A percentile compares a stretch with the other conserved stretches of the same genome.
These are phyloP conservation scores for Fusarium verticillioides DNA, from an alignment of 2,329 filamentous ascomycete species.

Conservation along the genomic window DNA sequence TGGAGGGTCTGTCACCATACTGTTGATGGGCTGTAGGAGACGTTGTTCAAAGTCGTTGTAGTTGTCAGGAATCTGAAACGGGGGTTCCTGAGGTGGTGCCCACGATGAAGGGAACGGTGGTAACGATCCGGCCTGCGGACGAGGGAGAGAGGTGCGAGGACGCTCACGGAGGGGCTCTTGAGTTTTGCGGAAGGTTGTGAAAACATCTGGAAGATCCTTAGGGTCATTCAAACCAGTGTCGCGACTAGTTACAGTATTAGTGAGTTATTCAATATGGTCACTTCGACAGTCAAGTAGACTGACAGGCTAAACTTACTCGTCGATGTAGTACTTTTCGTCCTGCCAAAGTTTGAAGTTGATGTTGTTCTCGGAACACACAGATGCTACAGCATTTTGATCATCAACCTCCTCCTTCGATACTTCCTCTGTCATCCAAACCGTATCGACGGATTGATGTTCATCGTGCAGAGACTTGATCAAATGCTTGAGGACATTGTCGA, in stretches of 20 bases:
- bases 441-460: conserved; percentile 61
- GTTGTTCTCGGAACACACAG: conserved; percentile 62
- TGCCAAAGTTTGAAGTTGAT: conserved; percentile 73
- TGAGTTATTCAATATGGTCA: not conserved
- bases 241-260: conserved; percentile 59
- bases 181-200: conserved; percentile 78
- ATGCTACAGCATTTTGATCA: conserved; percentile 68
- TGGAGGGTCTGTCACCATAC: conserved; percentile 63
- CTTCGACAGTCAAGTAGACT: too few relatives aligned
- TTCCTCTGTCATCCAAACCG: conserved; percentile 80
- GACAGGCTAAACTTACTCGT: conserved; percentile 70
- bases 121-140: conserved; percentile 61
- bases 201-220: conserved; percentile 75
- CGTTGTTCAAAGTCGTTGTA: conserved; percentile 64
- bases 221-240: conserved; percentile 70
- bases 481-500: conserved; percentile 67
- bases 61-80: conserved; percentile 71
- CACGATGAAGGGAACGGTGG: conserved; percentile 60
- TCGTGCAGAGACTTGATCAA: conserved; percentile 63
- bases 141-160: conserved; percentile 67
- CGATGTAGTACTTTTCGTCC: conserved; percentile 83
- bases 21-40: conserved; percentile 67
- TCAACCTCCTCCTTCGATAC: conserved; percentile 74
- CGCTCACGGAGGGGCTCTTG: conserved; percentile 76
- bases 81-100: conserved; percentile 68